Percentiles rank a stretch among this genome's conserved stretches.
Evolutionary conservation across 2,329 filamentous ascomycete species (phyloP).

Genomic region (Calonectria ilicicola): DNA sequence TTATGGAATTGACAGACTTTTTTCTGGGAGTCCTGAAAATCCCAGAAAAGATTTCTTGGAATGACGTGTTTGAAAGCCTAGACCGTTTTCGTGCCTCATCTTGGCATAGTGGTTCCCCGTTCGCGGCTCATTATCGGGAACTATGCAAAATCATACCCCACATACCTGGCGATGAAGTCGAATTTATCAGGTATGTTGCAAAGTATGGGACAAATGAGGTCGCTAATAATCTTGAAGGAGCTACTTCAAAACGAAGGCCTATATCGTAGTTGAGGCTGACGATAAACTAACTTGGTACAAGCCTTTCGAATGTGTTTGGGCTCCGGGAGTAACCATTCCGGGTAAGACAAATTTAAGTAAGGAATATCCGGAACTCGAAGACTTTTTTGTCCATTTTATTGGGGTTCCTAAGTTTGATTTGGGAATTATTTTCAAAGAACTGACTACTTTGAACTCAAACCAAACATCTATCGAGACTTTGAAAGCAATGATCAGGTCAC

Average conservation of each 20-base stretch:
- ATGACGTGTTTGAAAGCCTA: constrained; percentile 26
- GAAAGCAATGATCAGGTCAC: constrained; percentile 27
- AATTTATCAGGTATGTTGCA: not conserved
- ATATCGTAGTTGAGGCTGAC: constrained; percentile 22
- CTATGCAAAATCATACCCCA: not conserved
- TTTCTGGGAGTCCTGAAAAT: constrained; percentile 33
- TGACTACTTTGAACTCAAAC: constrained; percentile 21
- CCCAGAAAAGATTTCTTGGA: constrained; percentile 23
- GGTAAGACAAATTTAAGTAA: constrained; percentile 32
- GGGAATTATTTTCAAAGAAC: constrained; percentile 28
- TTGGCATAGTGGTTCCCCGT: not conserved
- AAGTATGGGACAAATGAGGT: no score
- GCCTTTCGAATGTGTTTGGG: constrained; percentile 33
- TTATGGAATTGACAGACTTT: constrained; percentile 33
- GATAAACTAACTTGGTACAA: constrained; percentile 29
- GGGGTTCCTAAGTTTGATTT: constrained; percentile 26
- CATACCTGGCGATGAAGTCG: not conserved
- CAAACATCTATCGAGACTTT: not conserved
- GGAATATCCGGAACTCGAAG: constrained; percentile 32
- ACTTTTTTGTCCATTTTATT: constrained; percentile 34
- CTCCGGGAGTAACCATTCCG: constrained; percentile 29
- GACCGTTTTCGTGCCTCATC: not conserved
- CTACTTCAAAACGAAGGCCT: constrained; percentile 23
- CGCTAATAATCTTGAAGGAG: not conserved
- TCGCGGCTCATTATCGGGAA: not conserved